Percentiles rank a stretch among this genome's conserved stretches.
These are phyloP conservation scores for Melaleuca alternifolia DNA, from an alignment of 345 rosid genomes.

Conservation along the genomic window DNA sequence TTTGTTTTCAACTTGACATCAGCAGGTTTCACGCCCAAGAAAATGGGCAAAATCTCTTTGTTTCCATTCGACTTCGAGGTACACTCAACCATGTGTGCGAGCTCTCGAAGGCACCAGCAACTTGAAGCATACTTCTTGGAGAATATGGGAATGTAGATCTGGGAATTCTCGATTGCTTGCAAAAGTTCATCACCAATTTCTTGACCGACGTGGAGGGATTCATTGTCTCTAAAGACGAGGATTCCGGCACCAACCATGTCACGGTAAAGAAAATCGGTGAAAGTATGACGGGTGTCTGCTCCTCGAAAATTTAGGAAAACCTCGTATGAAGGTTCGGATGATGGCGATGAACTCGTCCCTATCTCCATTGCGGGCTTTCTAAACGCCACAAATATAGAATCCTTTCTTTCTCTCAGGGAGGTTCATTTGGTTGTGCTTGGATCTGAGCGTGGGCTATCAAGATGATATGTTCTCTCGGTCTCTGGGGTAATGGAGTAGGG, in stretches of 20 bases:
- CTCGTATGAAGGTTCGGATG: slow-evolving; percentile 1
- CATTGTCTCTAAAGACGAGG: neutral
- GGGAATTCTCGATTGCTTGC: rapidly evolving
- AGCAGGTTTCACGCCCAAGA: neutral
- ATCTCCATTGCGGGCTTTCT: slow-evolving; percentile 40
- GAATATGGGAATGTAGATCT: neutral
- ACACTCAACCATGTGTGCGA: neutral
- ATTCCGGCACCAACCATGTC: neutral
- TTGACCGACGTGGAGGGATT: neutral
- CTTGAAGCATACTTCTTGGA: neutral
- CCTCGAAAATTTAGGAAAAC: slow-evolving; percentile 9
- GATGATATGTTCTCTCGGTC: neutral
- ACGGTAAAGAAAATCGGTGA: neutral
- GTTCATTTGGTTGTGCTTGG: neutral
- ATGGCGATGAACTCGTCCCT: neutral
- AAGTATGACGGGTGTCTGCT: neutral
- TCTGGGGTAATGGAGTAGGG: neutral
- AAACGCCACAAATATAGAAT: no score
- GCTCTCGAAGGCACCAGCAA: neutral
- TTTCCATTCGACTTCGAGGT: neutral
- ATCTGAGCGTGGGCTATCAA: neutral
- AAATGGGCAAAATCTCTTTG: neutral
- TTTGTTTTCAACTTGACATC: neutral
- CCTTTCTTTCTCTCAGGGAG: slow-evolving; percentile 22
- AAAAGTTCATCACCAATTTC: neutral